Percentiles rank a stretch among this genome's conserved stretches.
These are phyloP conservation scores for Colletotrichum theobromicola DNA, from an alignment of 2,329 filamentous ascomycete genomes.

Conservation along the genomic window DNA sequence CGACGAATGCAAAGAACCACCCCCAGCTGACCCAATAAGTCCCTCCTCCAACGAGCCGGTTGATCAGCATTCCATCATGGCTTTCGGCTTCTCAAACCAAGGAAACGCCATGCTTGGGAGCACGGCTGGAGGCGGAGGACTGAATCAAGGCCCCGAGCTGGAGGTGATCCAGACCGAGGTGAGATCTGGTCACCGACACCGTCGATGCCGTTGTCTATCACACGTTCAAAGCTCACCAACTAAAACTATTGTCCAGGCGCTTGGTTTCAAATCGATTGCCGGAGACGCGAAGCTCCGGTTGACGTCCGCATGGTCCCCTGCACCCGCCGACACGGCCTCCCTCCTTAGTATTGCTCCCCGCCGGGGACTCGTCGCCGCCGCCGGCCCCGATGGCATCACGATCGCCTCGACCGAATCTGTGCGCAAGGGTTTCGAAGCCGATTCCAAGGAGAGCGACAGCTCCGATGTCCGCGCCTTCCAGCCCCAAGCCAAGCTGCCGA, in stretches of 20 bases:
- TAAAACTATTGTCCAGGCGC: slow-evolving; percentile 49
- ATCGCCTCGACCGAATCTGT: slow-evolving; percentile 80
- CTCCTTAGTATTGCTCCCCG: slow-evolving; percentile 83
- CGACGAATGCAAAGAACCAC: slow-evolving; percentile 26
- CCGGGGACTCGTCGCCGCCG: slow-evolving; percentile 84
- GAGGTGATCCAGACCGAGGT: slow-evolving; percentile 85
- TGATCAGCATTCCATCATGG: slow-evolving; percentile 57
- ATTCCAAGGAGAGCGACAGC: slow-evolving; percentile 60
- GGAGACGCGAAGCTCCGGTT: slow-evolving; percentile 85
- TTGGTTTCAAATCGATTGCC: slow-evolving; percentile 82
- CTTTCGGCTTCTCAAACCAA: slow-evolving; percentile 62
- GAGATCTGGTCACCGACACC: slow-evolving; percentile 30
- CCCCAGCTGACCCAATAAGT: slow-evolving; percentile 31
- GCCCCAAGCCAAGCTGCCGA: slow-evolving; percentile 74
- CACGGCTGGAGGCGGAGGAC: slow-evolving; percentile 41
- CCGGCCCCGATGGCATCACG: slow-evolving; percentile 79
- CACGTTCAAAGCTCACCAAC: slow-evolving; percentile 17
- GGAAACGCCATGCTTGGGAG: slow-evolving; percentile 47
- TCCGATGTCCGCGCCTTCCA: slow-evolving; percentile 73
- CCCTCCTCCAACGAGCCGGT: slow-evolving; percentile 28
- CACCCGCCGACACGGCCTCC: slow-evolving; percentile 79
- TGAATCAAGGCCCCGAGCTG: slow-evolving; percentile 66
- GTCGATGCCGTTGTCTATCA: slow-evolving; percentile 14
- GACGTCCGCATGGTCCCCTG: slow-evolving; percentile 77
- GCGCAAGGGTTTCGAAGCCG: slow-evolving; percentile 72